Evolutionary conservation across 192 early-diverging fungal genomes (phyloP), one percentile per base, ranked within the genome.

Genomic region (Cladochytrium replicatum): DNA sequence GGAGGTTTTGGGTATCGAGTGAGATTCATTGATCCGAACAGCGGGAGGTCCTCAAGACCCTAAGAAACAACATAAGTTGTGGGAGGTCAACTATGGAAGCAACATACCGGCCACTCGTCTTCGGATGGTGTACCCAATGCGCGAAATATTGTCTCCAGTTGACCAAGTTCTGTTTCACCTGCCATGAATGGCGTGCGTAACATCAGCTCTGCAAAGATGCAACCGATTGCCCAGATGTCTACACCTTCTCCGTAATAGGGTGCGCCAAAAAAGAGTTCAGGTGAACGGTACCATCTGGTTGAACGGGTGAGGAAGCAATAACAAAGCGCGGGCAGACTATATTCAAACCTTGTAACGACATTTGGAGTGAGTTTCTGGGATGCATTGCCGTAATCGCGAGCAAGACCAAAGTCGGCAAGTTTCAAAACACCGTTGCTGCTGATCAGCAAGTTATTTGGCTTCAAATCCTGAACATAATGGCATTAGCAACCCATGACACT

Each of bases 121-220:
- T 83, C 79, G 19, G 75, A 82, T 3, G 91, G 91, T 2, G 91
- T 94, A 23, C 91, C 91, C 26, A 85, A 69, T 3, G 87, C 69
- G 9, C 54, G 45, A 68, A 92, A 90, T 48, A 94, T 93, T 45
- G 76, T 84, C 57, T 87, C 85, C 24, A 94, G 72, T 54, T 94
- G 83, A 49, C 85, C 87, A 50, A 94, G 87, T 44, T 94, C 91
- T 23, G 87, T 83, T 32, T 86, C 82, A 17, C 68, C 87, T 0
- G 95, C 80, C 27, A 99, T 53, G 54, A 87, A 97, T 2, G 96
- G 93, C 8, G 81, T 79, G 21, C 96, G 77, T 50, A 95, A 60
- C 74, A 95, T 77, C 9, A 99, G 80, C 52, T 99, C 96, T 5
- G 93, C 96, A 85, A 99, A 99, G 29, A 99, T 93, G 54, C 96